These are phyloP conservation scores for Chalciporus sp. DNA, from an alignment of 1,284 basidiomycete species.

Conservation along the genomic window DNA sequence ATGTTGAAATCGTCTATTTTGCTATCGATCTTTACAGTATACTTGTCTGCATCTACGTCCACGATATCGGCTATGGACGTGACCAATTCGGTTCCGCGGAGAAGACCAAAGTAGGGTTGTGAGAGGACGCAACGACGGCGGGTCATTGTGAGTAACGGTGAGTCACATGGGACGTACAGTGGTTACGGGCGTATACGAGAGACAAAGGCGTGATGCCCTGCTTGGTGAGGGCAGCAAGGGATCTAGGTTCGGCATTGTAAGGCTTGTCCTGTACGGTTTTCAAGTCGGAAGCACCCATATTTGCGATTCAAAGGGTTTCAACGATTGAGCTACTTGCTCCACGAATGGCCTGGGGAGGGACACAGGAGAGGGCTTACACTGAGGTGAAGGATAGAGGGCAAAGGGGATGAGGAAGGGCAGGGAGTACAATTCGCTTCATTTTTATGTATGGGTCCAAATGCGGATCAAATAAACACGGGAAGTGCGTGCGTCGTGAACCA, in stretches of 20 bases:
- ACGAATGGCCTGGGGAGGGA: no score
- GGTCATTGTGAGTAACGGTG: neutral
- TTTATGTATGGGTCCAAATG: no score
- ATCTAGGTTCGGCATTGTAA: constrained; percentile 31
- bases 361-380: no score
- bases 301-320: neutral
- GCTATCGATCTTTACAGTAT: constrained; percentile 28
- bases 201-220: constrained; percentile 26
- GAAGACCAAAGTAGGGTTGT: neutral
- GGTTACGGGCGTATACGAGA: constrained; percentile 32
- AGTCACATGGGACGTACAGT: constrained; percentile 25
- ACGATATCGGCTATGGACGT: constrained; percentile 25
- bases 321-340: no score
- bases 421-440: no score
- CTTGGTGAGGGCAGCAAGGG: constrained; percentile 25
- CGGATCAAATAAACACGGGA: no score
- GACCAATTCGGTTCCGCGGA: constrained; percentile 1
- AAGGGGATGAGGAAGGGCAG: no score
- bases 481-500: no score
- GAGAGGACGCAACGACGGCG: neutral
- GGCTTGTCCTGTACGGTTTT: constrained; percentile 23
- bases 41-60: constrained; percentile 22
- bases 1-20: constrained; percentile 19
- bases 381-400: no score
- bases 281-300: constrained; percentile 24